Evolutionary conservation across 2,329 filamentous ascomycete genomes (phyloP), one percentile per base, ranked within the genome.

Genomic region (Cercospora berteroae): DNA sequence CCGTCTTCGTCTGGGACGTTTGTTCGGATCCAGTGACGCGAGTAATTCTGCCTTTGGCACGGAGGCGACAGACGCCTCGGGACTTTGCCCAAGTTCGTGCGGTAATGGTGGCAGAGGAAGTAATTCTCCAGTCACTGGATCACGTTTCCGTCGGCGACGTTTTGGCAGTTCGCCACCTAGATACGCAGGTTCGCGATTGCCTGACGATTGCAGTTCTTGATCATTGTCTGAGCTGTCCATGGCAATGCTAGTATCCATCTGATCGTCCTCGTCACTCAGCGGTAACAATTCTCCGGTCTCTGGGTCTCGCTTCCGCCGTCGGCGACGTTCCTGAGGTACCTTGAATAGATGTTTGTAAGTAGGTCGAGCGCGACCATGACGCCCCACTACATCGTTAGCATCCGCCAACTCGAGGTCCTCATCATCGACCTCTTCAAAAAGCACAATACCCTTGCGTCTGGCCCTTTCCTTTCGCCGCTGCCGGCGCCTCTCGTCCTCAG

Each of bases 331-430:
- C 42, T 64, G 31, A 25, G 63, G 52, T 29, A 58, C 23, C 62
- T 70, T 67, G 67, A 70, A 75, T 36, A 78, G 33, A 39, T 75
- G 72, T 57, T 69, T 77, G 66, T 78, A 79, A 20, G 72, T 74
- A 7, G 77, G 77, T 42, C 77, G 68, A 10, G 76, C 74, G 39
- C 77, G 67, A 2, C 77, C 76, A 63, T 73, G 69, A 16, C 67
- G 67, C 2, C 72, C 73, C 13, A 42, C 39, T 4, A 57, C 66
- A 10, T 66, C 67, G 16, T 64, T 66, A 5, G 50, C 62, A 42
- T 73, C 62, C 25, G 67, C 58, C 23, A 62, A 48, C 10, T 66
- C 52, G 29, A 61, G 63, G 5, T 65, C 61, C 25, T 66, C 66
- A 10, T 59, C 64, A 10, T 67, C 52, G 18, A 62, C 50, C n/a